Evolutionary conservation across 257 asterid genomes (phyloP).

Genomic region (Solanum medicagineum): DNA sequence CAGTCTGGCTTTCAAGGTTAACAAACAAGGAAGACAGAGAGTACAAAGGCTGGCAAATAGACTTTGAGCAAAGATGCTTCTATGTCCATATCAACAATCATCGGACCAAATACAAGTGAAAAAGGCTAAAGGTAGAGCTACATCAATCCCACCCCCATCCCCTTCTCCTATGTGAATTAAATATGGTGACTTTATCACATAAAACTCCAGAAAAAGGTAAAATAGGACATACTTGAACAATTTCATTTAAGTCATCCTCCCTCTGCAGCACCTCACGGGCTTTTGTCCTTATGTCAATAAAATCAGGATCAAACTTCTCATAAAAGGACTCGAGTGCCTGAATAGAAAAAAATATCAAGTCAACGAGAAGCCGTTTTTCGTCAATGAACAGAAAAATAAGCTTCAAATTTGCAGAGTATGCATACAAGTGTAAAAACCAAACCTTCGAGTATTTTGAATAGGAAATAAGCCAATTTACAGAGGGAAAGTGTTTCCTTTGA

Average conservation of each 20-base stretch:
- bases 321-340: conserved; percentile 97
- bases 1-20: not conserved
- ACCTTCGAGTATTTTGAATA: conserved; percentile 97
- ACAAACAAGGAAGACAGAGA: not conserved
- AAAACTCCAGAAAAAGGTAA: not conserved
- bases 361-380: not conserved
- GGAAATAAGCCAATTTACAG: conserved; percentile 99
- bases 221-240: conserved; percentile 28
- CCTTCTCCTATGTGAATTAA: not conserved
- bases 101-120: not conserved
- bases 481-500: conserved; percentile 94
- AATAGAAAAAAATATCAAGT: not conserved
- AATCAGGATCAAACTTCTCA: conserved; percentile 93
- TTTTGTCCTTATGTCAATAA: conserved; percentile 88
- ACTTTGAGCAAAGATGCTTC: not conserved
- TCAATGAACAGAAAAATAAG: not conserved
- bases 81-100: not conserved
- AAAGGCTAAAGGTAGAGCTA: not conserved
- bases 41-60: not conserved
- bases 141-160: not conserved
- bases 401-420: not conserved
- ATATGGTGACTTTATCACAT: not conserved
- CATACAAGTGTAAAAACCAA: conserved; percentile 1
- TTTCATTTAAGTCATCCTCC: conserved; percentile 84
- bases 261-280: conserved; percentile 99